These are phyloP conservation scores for Plectosphaerella sp. DNA, from an alignment of 2,329 filamentous ascomycete genomes.

Conservation along the genomic window DNA sequence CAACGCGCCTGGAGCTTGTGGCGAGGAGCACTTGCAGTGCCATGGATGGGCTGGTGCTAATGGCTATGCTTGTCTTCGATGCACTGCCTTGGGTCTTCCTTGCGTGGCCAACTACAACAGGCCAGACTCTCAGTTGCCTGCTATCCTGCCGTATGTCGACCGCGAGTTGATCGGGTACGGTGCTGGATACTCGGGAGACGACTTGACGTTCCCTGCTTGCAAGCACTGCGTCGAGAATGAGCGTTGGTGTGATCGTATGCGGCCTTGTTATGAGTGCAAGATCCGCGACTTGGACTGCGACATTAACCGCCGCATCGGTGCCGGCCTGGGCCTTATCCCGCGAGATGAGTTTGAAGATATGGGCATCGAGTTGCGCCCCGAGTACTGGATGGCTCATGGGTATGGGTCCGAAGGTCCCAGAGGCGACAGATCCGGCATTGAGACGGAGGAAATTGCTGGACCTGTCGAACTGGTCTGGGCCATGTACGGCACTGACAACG, in stretches of 20 bases:
- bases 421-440: too few relatives aligned
- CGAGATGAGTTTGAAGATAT: neutral
- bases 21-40: neutral
- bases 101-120: conserved; percentile 1
- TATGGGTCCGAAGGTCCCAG: neutral
- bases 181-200: neutral
- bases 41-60: neutral
- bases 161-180: conserved; percentile 6
- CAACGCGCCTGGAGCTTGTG: too few relatives aligned
- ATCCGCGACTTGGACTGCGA: neutral
- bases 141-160: conserved; percentile 2
- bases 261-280: conserved; percentile 30
- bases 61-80: conserved; percentile 8
- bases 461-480: too few relatives aligned
- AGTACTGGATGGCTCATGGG: neutral
- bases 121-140: neutral
- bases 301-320: neutral
- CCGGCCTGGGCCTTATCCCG: neutral
- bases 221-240: conserved; percentile 1
- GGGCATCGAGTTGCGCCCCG: neutral
- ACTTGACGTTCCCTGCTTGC: conserved; percentile 4
- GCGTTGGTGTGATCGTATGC: conserved; percentile 26
- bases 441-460: too few relatives aligned
- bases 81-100: conserved; percentile 7
- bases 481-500: too few relatives aligned